Conservation (phyloP, 331 rosid genomes). For the Rhamnella rubrinervis region DNA sequence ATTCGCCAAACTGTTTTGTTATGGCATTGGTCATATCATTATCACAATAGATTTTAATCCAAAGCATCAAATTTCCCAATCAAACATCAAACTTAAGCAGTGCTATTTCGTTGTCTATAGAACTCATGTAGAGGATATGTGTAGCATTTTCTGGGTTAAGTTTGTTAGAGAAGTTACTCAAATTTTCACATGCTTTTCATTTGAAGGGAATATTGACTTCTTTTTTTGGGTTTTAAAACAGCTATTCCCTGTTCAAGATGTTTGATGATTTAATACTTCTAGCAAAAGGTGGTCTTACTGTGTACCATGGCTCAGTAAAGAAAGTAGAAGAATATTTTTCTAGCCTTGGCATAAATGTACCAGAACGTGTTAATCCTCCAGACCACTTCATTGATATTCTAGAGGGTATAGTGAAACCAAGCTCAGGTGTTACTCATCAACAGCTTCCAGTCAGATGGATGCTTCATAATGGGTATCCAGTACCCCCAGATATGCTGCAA, state of each 20-base stretch:
- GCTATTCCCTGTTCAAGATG: conserved; percentile 76
- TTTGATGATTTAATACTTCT: conserved; percentile 76
- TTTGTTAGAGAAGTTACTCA: neutral
- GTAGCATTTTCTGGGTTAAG: too few relatives aligned
- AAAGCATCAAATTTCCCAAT: too few relatives aligned
- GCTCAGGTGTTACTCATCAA: conserved; percentile 42
- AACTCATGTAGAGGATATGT: too few relatives aligned
- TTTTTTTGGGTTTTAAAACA: conserved; percentile 28
- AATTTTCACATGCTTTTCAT: conserved; percentile 6
- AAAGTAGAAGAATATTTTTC: conserved; percentile 79
- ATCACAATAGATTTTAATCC: too few relatives aligned
- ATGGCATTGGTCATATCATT: too few relatives aligned
- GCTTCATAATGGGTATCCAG: conserved; percentile 71
- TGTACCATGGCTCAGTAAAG: conserved; percentile 71
- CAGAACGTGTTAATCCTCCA: conserved; percentile 78
- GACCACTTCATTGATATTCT: conserved; percentile 77
- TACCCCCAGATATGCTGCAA: conserved; percentile 75
- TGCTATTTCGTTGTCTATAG: too few relatives aligned
- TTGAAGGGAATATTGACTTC: conserved; percentile 4
- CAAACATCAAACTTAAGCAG: too few relatives aligned
- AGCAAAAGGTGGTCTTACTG: conserved; percentile 80
- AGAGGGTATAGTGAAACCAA: conserved; percentile 67
- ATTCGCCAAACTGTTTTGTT: too few relatives aligned
- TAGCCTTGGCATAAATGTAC: conserved; percentile 61
- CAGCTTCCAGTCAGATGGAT: conserved; percentile 82